Base-by-base conservation (phyloP, 2,329 filamentous ascomycete genomes). In the Aspergillus quadrilineatus region DNA sequence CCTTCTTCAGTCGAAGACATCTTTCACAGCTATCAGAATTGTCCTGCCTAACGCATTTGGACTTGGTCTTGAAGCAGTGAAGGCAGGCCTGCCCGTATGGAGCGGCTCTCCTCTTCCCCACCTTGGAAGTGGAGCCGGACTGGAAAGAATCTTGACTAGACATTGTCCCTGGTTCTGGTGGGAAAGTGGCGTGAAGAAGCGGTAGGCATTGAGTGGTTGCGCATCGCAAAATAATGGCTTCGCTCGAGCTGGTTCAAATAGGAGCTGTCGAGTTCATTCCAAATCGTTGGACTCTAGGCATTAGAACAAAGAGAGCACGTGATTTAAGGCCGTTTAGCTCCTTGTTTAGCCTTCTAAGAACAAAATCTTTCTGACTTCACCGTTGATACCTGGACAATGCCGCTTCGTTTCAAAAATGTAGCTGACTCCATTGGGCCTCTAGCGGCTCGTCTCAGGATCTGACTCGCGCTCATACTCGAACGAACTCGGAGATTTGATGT, bases 61-160 rank as follows among this genome's bases (percentile, higher is more conserved):
- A 50, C 37, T 50, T 50, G 28, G 37, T 50, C 48, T 50, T 50
- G 48, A 50, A 50, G 36, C 48, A 50, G 28, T 42, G 48, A 12
- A 50, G n/a, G 28, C 48, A 50, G 6, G 48, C 48, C 15, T 50
- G 28, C 4, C 48, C 48, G 29, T 50, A 41, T 26, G 37, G 36
- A 29, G 28, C 37, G 28, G n/a, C 29, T 30, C 48, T 50, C 29
- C 29, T 50, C 9, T 32, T 50, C 29, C 36, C 36, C 48, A 50
- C 36, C n/a, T 10, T 34, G 9, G 26, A 42, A 42, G 36, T 43
- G 22, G 48, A 42, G 28, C 37, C 26, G 9, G 26, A 7, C 17
- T 42, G 26, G 15, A 29, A 32, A n/a, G 44, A 12, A 15, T 47
- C n/a, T 17, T 30, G 48, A 29, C 26, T 29, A 42, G 26, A 41